Conservation (phyloP, 2,329 filamentous ascomycete genomes). For the Amylocarpus encephaloides region DNA sequence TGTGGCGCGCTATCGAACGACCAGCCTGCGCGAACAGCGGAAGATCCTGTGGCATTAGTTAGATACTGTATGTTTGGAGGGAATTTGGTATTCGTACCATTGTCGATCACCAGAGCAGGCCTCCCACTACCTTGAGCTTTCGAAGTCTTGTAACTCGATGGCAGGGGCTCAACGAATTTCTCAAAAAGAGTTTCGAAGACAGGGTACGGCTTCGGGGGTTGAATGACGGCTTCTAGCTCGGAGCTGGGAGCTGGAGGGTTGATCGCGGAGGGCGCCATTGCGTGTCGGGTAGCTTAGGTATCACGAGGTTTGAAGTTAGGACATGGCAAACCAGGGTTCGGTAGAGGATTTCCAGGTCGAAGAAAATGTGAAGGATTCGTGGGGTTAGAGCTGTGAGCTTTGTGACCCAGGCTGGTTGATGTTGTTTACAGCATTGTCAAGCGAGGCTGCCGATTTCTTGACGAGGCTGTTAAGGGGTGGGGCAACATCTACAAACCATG, state of each 20-base stretch:
- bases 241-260: conserved; percentile 29
- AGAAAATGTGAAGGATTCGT: background rate
- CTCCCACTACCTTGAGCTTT: conserved; percentile 45
- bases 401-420: conserved; percentile 3
- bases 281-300: conserved; percentile 3
- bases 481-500: conserved; percentile 75
- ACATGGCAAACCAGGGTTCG: conserved; percentile 47
- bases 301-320: conserved; percentile 31
- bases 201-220: conserved; percentile 50
- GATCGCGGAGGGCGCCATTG: conserved; percentile 31
- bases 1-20: conserved; percentile 83
- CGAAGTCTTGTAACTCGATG: conserved; percentile 61
- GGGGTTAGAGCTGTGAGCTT: conserved; percentile 2
- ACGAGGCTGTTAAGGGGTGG: conserved; percentile 33
- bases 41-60: conserved; percentile 59
- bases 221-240: conserved; percentile 42
- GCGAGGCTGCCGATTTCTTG: conserved; percentile 17
- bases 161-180: conserved; percentile 45
- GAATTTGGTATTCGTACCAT: conserved; percentile 56
- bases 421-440: conserved; percentile 3
- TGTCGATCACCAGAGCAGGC: conserved; percentile 92
- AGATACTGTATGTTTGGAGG: conserved; percentile 11
- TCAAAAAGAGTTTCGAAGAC: conserved; percentile 58
- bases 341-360: background rate
- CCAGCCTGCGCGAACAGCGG: conserved; percentile 86